Conservation (phyloP, 371 early-diverging fungal species). For the Choanephora cucurbitarum region DNA sequence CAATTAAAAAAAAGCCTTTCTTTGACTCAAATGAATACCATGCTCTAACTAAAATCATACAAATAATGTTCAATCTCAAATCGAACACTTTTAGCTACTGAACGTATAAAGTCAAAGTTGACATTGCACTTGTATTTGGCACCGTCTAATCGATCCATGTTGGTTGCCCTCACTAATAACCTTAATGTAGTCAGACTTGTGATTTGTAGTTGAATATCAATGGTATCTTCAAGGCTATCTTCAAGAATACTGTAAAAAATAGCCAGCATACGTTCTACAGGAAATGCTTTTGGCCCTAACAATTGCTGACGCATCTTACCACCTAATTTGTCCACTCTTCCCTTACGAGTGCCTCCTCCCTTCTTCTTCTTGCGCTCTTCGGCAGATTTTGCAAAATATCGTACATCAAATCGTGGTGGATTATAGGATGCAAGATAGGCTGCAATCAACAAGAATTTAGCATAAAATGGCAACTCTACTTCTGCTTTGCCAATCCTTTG, state of each 20-base stretch:
- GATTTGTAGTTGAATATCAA: slow-evolving; percentile 84
- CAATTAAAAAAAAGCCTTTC: too few species aligned
- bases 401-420: slow-evolving; percentile 81
- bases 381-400: slow-evolving; percentile 74
- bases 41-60: slow-evolving; percentile 71
- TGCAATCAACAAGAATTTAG: slow-evolving; percentile 85
- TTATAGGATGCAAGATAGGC: slow-evolving; percentile 93
- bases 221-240: slow-evolving; percentile 66
- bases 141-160: slow-evolving; percentile 74
- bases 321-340: slow-evolving; percentile 35
- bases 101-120: slow-evolving; percentile 71
- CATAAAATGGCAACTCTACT: slow-evolving; percentile 74
- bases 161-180: slow-evolving; percentile 68
- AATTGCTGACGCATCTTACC: slow-evolving; percentile 83
- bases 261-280: slow-evolving; percentile 91
- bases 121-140: slow-evolving; percentile 87
- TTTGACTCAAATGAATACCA: too few species aligned
- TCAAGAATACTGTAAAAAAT: slow-evolving; percentile 90
- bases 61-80: slow-evolving; percentile 87
- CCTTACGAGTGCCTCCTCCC: slow-evolving; percentile 47
- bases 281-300: slow-evolving; percentile 87
- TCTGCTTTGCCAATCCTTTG: slow-evolving; percentile 30
- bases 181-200: slow-evolving; percentile 76
- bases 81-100: slow-evolving; percentile 66
- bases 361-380: slow-evolving; percentile 56